Evolutionary conservation across 352 stramenopile genomes (phyloP).

Genomic region (Phytophthora litchii): DNA sequence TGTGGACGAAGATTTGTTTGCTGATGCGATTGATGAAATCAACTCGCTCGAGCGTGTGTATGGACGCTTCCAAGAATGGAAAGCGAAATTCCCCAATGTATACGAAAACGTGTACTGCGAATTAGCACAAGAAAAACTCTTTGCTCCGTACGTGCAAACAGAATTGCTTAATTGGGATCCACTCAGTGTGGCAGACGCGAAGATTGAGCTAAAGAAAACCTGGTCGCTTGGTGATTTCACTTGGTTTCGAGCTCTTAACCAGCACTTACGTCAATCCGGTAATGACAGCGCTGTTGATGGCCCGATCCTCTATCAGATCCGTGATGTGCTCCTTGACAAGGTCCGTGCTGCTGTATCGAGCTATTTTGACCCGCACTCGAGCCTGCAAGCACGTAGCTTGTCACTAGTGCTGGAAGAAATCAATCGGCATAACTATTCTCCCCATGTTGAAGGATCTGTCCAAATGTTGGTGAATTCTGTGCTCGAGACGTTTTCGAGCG

Average conservation of each 20-base stretch:
- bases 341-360: constrained; percentile 33
- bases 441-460: constrained; percentile 36
- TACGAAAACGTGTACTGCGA: constrained; percentile 73
- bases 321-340: constrained; percentile 60
- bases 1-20: constrained; percentile 48
- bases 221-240: constrained; percentile 50
- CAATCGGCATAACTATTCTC: constrained; percentile 28
- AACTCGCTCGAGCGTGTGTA: constrained; percentile 67
- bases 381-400: constrained; percentile 59
- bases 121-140: constrained; percentile 64
- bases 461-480: constrained; percentile 34
- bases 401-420: constrained; percentile 61
- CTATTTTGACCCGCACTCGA: constrained; percentile 69
- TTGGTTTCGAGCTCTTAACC: constrained; percentile 59
- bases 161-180: constrained; percentile 77
- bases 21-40: constrained; percentile 72
- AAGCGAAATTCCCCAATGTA: constrained; percentile 66
- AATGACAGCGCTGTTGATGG: constrained; percentile 21
- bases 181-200: constrained; percentile 37
- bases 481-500: constrained; percentile 34
- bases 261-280: constrained; percentile 29
- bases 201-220: constrained; percentile 6
- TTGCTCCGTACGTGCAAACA: constrained; percentile 62
- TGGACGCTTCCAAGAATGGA: constrained; percentile 73
- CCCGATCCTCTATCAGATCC: constrained; percentile 48